Evolutionary conservation across 2,329 filamentous ascomycete genomes (phyloP), one percentile per base, ranked within the genome.

Genomic region (Fusarium torreyae): DNA sequence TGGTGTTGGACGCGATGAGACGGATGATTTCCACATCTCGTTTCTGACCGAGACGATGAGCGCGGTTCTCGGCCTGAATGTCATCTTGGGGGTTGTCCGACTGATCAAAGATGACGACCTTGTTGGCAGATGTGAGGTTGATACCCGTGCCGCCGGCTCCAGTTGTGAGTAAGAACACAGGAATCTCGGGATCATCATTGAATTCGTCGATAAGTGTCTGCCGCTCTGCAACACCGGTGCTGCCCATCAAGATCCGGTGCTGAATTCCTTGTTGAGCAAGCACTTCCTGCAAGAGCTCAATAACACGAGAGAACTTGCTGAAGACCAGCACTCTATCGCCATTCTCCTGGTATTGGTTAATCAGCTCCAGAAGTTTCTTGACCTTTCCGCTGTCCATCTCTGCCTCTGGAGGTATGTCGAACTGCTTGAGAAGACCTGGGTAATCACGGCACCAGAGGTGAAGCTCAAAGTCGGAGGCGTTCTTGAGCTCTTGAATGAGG

Each of bases 81-180:
- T 99, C 96, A 72, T 98, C 95, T 77, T 99, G 96, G 0, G 96
- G 96, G 74, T 99, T 99, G 82, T 98, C 97, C n/a, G 91, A 93
- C 68, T 92, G 92, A 80, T 99, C 96, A 78, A 98, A 98, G 75
- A 99, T 96, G 80, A 99, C 89, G 72, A 99, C 95, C 81, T 98
- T 98, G 83, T 98, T 98, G 6, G 96, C 96, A 36, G 92, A 93
- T 9, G 95, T 96, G 56, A 99, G 82, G 79, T 99, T 99, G 82
- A 99, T 97, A 40, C 96, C 96, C 1, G 95, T 96, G n/a, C 96
- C 96, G 53, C 96, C 96, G 1, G 95, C 94, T 63, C 94, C 95
- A 0, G 96, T 99, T 1, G 93, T 96, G 7, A 99, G 87, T 69
- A 99, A 87, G 79, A 99, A 99, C 1, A 97, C 94, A 0, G 94